phyloP scores from a whole-genome alignment of 805 yeast species.

The Zygotorulaspora danielsina region DNA sequence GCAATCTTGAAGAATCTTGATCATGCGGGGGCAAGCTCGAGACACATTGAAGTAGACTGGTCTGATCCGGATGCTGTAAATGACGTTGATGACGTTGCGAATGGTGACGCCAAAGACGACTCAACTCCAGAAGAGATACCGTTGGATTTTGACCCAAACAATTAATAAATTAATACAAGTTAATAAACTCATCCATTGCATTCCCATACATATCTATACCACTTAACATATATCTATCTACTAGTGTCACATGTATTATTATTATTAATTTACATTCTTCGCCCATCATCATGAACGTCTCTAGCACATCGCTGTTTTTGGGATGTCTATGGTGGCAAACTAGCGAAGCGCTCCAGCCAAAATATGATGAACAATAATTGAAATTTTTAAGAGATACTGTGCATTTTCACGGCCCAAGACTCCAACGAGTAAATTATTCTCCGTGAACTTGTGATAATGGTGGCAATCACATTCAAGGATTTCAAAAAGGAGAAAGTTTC shows the following conservation, averaged over 20 bases:
- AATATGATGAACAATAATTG: neutral
- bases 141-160: slow-evolving; percentile 27
- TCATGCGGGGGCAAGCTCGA: slow-evolving; percentile 26
- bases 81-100: slow-evolving; percentile 1
- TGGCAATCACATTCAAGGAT: slow-evolving; percentile 58
- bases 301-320: neutral
- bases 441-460: too few species aligned
- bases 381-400: too few species aligned
- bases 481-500: slow-evolving; percentile 87
- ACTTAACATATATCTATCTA: too few species aligned
- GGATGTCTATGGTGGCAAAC: neutral
- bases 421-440: too few species aligned
- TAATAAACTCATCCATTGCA: too few species aligned
- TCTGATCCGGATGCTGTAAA: slow-evolving; percentile 38
- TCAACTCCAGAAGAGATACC: slow-evolving; percentile 19
- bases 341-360: neutral
- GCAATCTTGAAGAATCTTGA: slow-evolving; percentile 76
- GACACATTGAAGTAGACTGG: slow-evolving; percentile 63
- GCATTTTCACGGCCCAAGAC: too few species aligned
- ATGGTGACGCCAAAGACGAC: slow-evolving; percentile 1
- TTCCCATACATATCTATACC: too few species aligned
- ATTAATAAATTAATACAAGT: neutral
- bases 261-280: too few species aligned
- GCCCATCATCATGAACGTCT: slow-evolving; percentile 1
- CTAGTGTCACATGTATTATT: too few species aligned